Conservation (phyloP, 2,329 filamentous ascomycete species). For the Bipolaris cookei region DNA sequence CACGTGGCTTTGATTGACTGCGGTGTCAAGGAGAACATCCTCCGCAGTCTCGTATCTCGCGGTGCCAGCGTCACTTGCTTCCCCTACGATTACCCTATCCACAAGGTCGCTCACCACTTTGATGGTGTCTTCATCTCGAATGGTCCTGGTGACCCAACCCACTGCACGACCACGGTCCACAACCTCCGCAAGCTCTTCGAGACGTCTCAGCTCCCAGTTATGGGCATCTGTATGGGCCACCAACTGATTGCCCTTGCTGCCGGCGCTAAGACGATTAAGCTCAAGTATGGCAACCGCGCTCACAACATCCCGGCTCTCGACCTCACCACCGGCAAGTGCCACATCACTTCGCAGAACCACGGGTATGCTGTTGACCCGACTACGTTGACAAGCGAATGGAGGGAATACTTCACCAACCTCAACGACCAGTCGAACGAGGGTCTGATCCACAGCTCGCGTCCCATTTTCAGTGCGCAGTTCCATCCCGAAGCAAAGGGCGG, state of each 20-base stretch:
- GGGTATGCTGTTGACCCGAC: conserved; percentile 91
- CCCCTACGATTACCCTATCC: conserved; percentile 95
- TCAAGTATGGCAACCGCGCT: conserved; percentile 98
- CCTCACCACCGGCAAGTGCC: conserved; percentile 93
- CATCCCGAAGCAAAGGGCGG: conserved; percentile 98
- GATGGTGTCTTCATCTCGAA: conserved; percentile 99
- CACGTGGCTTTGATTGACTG: conserved; percentile 97
- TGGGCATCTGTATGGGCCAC: conserved; percentile 98
- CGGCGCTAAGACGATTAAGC: conserved; percentile 89
- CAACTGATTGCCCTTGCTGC: conserved; percentile 90
- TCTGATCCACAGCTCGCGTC: conserved; percentile 93
- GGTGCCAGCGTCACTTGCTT: conserved; percentile 93
- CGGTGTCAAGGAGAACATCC: conserved; percentile 99
- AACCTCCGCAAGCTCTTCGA: conserved; percentile 91
- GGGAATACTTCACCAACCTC: conserved; percentile 97
- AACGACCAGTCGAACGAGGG: conserved; percentile 98
- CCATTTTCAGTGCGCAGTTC: conserved; percentile 99
- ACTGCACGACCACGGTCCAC: conserved; percentile 93
- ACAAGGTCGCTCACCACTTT: conserved; percentile 97
- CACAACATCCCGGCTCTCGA: conserved; percentile 98
- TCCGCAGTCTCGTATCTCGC: conserved; percentile 89
- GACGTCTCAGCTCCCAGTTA: conserved; percentile 86
- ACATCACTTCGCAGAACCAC: conserved; percentile 98
- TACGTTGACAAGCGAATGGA: conserved; percentile 85
- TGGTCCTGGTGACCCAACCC: conserved; percentile 95